Percentiles rank a stretch among this genome's conserved stretches.
These are phyloP conservation scores for Lineolata rhizophorae DNA, from an alignment of 495 filamentous ascomycete genomes.

Conservation along the genomic window DNA sequence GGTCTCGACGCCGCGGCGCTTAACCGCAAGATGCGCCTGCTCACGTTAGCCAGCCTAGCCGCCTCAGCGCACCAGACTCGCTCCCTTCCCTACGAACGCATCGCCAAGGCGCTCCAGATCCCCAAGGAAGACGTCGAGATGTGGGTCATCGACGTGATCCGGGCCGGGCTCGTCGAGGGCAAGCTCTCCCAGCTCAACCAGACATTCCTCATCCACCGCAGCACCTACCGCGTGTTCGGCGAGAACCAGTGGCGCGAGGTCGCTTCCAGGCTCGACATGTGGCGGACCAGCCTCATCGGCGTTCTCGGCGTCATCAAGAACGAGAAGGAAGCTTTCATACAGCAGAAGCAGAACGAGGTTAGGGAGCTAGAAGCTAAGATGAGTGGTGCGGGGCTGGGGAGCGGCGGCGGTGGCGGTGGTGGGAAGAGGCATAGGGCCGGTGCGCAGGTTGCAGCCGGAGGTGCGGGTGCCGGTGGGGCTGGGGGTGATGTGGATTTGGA, in stretches of 20 bases:
- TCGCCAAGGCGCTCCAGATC: conserved; percentile 64
- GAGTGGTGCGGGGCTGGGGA: neutral
- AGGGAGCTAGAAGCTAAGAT: neutral
- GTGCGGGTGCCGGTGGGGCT: no score
- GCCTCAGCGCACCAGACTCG: conserved; percentile 51
- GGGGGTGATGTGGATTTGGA: no score
- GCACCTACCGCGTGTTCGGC: conserved; percentile 85
- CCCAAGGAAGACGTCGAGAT: conserved; percentile 69
- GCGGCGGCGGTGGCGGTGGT: neutral
- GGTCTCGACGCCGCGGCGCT: conserved; percentile 38
- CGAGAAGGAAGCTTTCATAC: conserved; percentile 47
- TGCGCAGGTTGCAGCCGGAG: no score
- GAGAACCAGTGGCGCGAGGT: conserved; percentile 98
- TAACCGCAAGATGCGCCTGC: conserved; percentile 76
- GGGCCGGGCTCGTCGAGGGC: conserved; percentile 82
- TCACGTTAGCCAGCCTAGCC: conserved; percentile 77
- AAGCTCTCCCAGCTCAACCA: conserved; percentile 78
- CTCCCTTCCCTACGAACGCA: conserved; percentile 64
- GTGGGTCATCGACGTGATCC: conserved; percentile 97
- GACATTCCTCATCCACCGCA: conserved; percentile 83
- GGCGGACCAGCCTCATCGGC: conserved; percentile 52
- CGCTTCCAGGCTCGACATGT: conserved; percentile 67
- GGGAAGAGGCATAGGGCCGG: no score
- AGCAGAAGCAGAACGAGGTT: conserved; percentile 11
- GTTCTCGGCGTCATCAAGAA: conserved; percentile 54